Evolutionary conservation across 352 stramenopile species (phyloP).

Genomic region (Plasmopara muralis): DNA sequence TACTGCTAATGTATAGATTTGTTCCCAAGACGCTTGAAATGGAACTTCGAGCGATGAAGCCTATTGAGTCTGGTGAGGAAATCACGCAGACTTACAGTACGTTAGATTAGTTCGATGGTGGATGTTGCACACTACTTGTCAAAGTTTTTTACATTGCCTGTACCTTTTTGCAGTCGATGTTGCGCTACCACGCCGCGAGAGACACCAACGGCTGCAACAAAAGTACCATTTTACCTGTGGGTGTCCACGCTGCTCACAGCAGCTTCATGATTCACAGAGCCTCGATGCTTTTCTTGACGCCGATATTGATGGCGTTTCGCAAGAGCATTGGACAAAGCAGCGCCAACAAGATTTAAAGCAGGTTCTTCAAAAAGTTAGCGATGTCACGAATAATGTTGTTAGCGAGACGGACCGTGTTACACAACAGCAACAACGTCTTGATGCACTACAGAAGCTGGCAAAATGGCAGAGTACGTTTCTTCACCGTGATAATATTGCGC

Average conservation of each 20-base stretch:
- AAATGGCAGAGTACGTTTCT: constrained; percentile 24
- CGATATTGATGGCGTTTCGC: constrained; percentile 36
- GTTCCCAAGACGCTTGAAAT: constrained; percentile 33
- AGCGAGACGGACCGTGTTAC: constrained; percentile 3
- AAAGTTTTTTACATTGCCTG: not conserved
- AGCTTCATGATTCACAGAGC: constrained; percentile 23
- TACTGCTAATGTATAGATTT: constrained; percentile 22
- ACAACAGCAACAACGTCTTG: constrained; percentile 22
- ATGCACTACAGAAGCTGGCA: constrained; percentile 20
- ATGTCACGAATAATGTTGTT: constrained; percentile 9
- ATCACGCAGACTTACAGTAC: constrained; percentile 64
- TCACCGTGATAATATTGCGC: constrained; percentile 36
- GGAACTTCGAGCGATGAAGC: constrained; percentile 47
- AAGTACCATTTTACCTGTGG: constrained; percentile 68
- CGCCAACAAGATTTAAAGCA: constrained; percentile 24
- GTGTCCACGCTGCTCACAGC: constrained; percentile 39
- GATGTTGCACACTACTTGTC: not conserved
- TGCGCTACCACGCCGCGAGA: constrained; percentile 36
- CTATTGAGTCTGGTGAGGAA: constrained; percentile 43
- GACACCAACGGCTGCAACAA: constrained; percentile 33
- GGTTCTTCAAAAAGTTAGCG: constrained; percentile 17
- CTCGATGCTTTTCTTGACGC: constrained; percentile 40
- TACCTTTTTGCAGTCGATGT: constrained; percentile 41
- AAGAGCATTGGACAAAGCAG: constrained; percentile 30
- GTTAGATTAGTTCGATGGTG: not conserved